Conservation (phyloP, 2,329 filamentous ascomycete species). For the Pseudocercospora ulei region DNA sequence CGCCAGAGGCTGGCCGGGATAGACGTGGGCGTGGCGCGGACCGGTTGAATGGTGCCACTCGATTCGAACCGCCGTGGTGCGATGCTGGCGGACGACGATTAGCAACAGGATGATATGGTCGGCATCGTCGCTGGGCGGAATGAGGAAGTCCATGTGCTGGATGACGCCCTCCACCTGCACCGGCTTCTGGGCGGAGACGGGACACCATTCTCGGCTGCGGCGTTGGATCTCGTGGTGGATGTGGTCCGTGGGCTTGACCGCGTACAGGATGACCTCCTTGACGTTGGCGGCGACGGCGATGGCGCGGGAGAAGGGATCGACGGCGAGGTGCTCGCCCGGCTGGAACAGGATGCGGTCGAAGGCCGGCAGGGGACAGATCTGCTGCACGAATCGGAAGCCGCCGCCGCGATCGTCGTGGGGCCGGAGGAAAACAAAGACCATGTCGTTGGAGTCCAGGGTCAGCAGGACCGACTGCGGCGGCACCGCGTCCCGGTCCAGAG, state of each 20-base stretch:
- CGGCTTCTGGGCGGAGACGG: constrained; percentile 48
- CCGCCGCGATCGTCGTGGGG: constrained; percentile 35
- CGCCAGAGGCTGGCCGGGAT: constrained; percentile 25
- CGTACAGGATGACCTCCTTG: constrained; percentile 60
- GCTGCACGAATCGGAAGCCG: constrained; percentile 52
- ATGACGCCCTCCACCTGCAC: constrained; percentile 58
- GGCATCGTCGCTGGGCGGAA: constrained; percentile 56
- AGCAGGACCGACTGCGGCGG: constrained; percentile 76
- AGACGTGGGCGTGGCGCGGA: constrained; percentile 20
- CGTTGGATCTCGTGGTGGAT: constrained; percentile 45
- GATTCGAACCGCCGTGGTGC: constrained; percentile 35
- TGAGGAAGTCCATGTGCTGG: constrained; percentile 76
- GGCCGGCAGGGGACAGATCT: constrained; percentile 50
- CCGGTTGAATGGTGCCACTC: constrained; percentile 30
- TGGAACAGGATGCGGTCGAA: constrained; percentile 45
- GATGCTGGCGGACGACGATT: constrained; percentile 40
- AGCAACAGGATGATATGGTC: constrained; percentile 69
- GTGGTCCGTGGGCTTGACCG: constrained; percentile 50
- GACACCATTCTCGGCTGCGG: constrained; percentile 43
- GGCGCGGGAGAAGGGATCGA: constrained; percentile 61
- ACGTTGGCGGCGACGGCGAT: constrained; percentile 62
- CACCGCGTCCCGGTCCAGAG: constrained; percentile 29
- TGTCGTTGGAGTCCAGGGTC: constrained; percentile 60
- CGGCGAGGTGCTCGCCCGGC: constrained; percentile 57
- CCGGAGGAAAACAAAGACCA: constrained; percentile 65